Evolutionary conservation across 1,139 yeast species (phyloP), one percentile per base, ranked within the genome.

Genomic region (Yamadazyma dushanensis): DNA sequence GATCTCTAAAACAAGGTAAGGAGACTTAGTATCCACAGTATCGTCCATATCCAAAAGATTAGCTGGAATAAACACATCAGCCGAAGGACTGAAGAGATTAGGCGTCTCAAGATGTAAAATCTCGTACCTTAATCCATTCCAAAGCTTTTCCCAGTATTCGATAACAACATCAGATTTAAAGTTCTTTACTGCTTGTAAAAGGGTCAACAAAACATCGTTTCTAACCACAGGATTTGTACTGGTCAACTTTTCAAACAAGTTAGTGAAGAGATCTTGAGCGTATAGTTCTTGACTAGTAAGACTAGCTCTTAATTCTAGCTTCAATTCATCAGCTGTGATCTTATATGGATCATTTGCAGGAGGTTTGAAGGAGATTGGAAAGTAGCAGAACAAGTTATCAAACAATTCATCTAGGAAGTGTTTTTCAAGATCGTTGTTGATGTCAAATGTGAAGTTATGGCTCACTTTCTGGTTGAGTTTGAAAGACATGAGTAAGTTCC

Each of bases 311-410:
- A 92, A 65, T 8, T 77, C 71, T 7, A 51, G 31, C 51, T 87
- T 88, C 46, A 92, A 70, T 36, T 88, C 85, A 1, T 71, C 75
- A 2, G 89, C 76, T 0, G 95, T 79, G 43, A 89, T 86, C 42
- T 82, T 80, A 56, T 89, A 88, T 0, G 96, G 96, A 57, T 90
- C 96, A 54, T 86, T 83, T 40, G 84, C 80, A 1, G 97, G 96
- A 2, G 98, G 97, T 41, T 81, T 83, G 61, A 94, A 94, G 1
- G 97, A 85, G 35, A 94, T 90, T 4, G 99, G 99, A 62, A 90
- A 94, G 62, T 94, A 94, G 58, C 98, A 92, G 56, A 92, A 92
- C 26, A 89, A 73, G 24, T 86, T 80, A 55, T 94, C 98, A 54
- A 90, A 92, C 40, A 92, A 59, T 18, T 86, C 88, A 23, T 59